These are phyloP conservation scores for Glaciozyma martinii DNA, from an alignment of 768 basidiomycete species.

Conservation along the genomic window DNA sequence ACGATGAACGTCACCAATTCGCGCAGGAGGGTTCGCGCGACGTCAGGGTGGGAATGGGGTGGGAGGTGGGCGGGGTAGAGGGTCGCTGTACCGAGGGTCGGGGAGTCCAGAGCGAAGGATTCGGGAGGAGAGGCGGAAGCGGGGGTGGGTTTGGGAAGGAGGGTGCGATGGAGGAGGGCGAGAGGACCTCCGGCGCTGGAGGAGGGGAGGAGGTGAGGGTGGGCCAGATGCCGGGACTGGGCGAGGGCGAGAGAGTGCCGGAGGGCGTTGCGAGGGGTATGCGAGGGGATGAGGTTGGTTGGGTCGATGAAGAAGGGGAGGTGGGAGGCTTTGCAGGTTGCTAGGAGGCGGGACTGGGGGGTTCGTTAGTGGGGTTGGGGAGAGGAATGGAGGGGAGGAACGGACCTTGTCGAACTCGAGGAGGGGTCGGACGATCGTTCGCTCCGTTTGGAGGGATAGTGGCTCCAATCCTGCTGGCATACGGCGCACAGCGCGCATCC, in stretches of 20 bases:
- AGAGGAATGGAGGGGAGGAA: neutral
- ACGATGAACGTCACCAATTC: neutral
- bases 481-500: neutral
- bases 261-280: conserved; percentile 3
- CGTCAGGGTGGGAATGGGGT: neutral
- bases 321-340: neutral
- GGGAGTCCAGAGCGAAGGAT: neutral
- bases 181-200: neutral
- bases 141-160: too few relatives aligned
- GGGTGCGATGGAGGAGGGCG: neutral
- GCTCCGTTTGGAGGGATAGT: too few relatives aligned
- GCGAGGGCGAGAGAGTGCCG: neutral
- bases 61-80: neutral
- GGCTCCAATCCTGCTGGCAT: neutral
- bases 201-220: neutral
- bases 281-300: neutral
- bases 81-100: neutral
- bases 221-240: neutral
- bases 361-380: neutral
- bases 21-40: neutral
- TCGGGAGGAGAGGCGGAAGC: neutral
- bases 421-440: neutral
- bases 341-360: neutral
- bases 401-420: neutral
- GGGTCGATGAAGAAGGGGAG: conserved; percentile 4